phyloP scores from a whole-genome alignment of 805 yeast species.

The Komagataella ulmi region DNA sequence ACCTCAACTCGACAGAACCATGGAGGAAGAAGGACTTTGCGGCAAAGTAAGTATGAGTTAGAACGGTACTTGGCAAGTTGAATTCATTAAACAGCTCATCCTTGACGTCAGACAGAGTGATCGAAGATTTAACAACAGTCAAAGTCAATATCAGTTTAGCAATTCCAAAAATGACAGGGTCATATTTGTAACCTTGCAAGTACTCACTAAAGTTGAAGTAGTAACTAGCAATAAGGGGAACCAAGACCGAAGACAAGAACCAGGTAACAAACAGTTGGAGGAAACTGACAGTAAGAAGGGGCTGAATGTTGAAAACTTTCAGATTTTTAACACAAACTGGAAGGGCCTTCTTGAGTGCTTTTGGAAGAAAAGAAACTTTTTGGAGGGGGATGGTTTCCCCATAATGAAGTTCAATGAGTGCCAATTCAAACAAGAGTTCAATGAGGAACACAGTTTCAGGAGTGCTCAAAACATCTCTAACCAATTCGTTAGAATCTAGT shows the following conservation, averaged over 20 bases:
- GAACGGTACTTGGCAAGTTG: conserved; percentile 16
- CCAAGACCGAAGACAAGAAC: conserved; percentile 22
- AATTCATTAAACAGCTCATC: conserved; percentile 17
- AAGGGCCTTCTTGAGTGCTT: conserved; percentile 9
- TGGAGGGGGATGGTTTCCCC: conserved; percentile 7
- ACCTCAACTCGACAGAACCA: conserved; percentile 24
- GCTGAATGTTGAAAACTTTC: conserved; percentile 2
- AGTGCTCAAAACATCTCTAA: conserved; percentile 18
- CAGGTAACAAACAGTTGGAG: conserved; percentile 26
- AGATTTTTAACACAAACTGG: conserved; percentile 6
- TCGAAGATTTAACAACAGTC: conserved; percentile 18
- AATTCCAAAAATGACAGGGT: conserved; percentile 36
- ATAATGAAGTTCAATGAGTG: conserved; percentile 7
- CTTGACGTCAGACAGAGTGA: conserved; percentile 11
- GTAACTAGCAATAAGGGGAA: conserved; percentile 32
- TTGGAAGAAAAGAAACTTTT: conserved; percentile 12
- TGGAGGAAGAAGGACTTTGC: conserved; percentile 19
- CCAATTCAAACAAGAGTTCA: conserved; percentile 11
- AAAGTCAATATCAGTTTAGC: conserved; percentile 27
- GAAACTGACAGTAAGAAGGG: conserved; percentile 21
- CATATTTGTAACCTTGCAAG: conserved; percentile 31
- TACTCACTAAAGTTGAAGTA: conserved; percentile 42
- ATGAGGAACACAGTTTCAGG: conserved; percentile 17
- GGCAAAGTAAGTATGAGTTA: conserved; percentile 5
- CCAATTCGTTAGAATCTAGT: conserved; percentile 12